Evolutionary conservation across 1,284 basidiomycete species (phyloP).

Genomic region (Trichosporon sp.): DNA sequence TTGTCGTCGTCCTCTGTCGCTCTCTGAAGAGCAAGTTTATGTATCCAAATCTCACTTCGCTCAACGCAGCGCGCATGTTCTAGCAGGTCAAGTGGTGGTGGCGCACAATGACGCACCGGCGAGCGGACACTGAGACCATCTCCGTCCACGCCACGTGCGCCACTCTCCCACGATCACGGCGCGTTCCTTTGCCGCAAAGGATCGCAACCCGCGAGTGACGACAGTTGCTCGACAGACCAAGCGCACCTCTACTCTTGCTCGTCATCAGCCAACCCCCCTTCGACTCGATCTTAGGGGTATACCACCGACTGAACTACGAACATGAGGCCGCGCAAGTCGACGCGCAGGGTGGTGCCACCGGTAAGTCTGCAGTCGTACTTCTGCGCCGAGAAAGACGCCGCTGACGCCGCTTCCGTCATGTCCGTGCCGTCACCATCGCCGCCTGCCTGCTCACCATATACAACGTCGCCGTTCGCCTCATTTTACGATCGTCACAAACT

Average conservation of each 20-base stretch:
- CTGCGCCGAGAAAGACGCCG: background rate
- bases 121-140: background rate
- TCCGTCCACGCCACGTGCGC: background rate
- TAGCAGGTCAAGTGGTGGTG: background rate
- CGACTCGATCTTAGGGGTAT: background rate
- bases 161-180: background rate
- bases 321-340: slow-evolving; percentile 41
- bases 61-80: background rate
- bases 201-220: background rate
- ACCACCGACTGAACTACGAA: background rate
- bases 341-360: slow-evolving; percentile 33
- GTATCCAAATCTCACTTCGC: too few relatives aligned
- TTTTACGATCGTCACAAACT: background rate
- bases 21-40: too few relatives aligned
- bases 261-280: background rate
- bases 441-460: background rate
- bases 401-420: slow-evolving; percentile 3
- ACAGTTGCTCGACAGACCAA: background rate
- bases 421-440: background rate
- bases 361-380: slow-evolving; percentile 15
- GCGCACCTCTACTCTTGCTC: background rate
- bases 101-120: background rate
- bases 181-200: background rate
- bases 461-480: too few relatives aligned
- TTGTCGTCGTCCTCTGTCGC: too few relatives aligned